Percentiles rank a stretch among this genome's conserved stretches.
Evolutionary conservation across 345 rosid species (phyloP).

Genomic region (Populus simonii): DNA sequence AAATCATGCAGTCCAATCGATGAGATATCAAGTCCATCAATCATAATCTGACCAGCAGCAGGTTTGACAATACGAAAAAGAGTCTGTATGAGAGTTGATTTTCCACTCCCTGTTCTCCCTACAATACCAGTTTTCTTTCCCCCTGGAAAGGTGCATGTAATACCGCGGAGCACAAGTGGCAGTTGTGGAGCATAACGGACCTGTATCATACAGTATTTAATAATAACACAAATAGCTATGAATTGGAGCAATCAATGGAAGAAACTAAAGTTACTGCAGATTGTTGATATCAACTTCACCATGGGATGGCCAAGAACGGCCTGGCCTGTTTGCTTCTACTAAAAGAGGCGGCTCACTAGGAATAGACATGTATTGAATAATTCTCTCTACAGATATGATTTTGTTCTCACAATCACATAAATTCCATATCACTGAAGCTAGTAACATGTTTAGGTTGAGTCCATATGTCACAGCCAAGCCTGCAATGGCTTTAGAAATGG

Average conservation of each 20-base stretch:
- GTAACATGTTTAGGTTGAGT: slow-evolving; percentile 62
- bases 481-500: slow-evolving; percentile 52
- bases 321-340: slow-evolving; percentile 51
- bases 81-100: slow-evolving; percentile 83
- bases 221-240: not conserved
- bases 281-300: slow-evolving; percentile 54
- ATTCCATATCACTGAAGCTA: slow-evolving; percentile 67
- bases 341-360: slow-evolving; percentile 76
- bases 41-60: slow-evolving; percentile 55
- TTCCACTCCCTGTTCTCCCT: slow-evolving; percentile 91
- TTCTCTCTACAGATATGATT: slow-evolving; percentile 86
- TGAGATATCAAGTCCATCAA: slow-evolving; percentile 66
- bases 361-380: slow-evolving; percentile 66
- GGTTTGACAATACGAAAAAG: slow-evolving; percentile 85
- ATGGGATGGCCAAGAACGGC: slow-evolving; percentile 58
- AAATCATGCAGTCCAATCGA: slow-evolving; percentile 76
- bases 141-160: slow-evolving; percentile 72
- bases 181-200: slow-evolving; percentile 73
- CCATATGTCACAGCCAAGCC: slow-evolving; percentile 88
- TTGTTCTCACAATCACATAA: slow-evolving; percentile 67
- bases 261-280: slow-evolving; percentile 49
- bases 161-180: slow-evolving; percentile 79
- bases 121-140: slow-evolving; percentile 82
- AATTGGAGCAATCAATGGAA: not conserved
- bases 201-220: slow-evolving; percentile 28